These are phyloP conservation scores for Orbilia quercus DNA, from an alignment of 2,329 filamentous ascomycete species.

Conservation along the genomic window DNA sequence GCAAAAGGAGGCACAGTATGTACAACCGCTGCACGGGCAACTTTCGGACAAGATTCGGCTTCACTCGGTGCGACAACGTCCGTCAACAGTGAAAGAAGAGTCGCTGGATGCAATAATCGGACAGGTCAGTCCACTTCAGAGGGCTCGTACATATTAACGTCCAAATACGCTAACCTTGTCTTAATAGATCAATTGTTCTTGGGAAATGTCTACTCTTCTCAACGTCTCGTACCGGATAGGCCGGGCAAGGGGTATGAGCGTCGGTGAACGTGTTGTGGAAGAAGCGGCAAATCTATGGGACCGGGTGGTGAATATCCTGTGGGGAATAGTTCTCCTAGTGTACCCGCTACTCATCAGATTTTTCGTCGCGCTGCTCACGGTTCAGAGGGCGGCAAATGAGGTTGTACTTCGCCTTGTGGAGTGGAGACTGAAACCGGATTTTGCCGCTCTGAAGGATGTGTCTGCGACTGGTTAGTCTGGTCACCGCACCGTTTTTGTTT, in stretches of 20 bases:
- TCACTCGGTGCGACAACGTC: conserved; percentile 83
- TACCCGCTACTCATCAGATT: conserved; percentile 61
- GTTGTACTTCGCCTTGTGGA: conserved; percentile 81
- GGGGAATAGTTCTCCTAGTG: conserved; percentile 58
- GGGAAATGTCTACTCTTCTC: conserved; percentile 84
- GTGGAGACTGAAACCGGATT: conserved; percentile 81
- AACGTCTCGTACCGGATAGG: conserved; percentile 83
- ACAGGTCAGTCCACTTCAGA: conserved; percentile 36
- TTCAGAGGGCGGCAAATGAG: conserved; percentile 83
- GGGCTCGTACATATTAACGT: background rate
- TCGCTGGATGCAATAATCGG: conserved; percentile 76
- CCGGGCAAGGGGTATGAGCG: conserved; percentile 84
- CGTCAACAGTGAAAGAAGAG: conserved; percentile 82
- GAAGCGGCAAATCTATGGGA: conserved; percentile 85
- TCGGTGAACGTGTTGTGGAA: conserved; percentile 92
- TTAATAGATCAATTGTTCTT: conserved; percentile 95
- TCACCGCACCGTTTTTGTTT: conserved; percentile 17
- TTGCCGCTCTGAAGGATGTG: conserved; percentile 89
- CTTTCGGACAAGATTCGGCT: conserved; percentile 79
- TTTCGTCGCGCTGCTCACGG: conserved; percentile 82
- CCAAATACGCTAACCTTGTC: conserved; percentile 64
- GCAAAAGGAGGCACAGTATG: conserved; percentile 54
- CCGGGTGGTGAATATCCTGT: conserved; percentile 62
- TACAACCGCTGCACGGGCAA: conserved; percentile 34
- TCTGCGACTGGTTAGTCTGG: conserved; percentile 74